phyloP scores from a whole-genome alignment of 768 basidiomycete species.

The Leccinum variicolor region DNA sequence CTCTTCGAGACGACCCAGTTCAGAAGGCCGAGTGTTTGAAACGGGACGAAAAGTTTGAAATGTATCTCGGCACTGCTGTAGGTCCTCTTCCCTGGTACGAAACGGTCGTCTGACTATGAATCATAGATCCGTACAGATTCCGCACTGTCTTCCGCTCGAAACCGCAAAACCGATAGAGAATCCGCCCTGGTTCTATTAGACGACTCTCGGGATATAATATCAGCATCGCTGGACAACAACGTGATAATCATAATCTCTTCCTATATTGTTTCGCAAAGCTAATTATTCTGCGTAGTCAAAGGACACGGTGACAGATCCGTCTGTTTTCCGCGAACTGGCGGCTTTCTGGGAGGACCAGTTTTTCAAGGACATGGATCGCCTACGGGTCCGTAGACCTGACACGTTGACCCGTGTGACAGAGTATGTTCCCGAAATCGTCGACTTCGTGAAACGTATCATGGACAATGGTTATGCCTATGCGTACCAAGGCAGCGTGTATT shows the following conservation, averaged over 20 bases:
- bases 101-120: constrained; percentile 14
- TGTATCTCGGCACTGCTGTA: constrained; percentile 82
- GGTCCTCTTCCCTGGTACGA: constrained; percentile 25
- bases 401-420: constrained; percentile 94
- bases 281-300: constrained; percentile 50
- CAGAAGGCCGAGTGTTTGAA: constrained; percentile 73
- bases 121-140: constrained; percentile 46
- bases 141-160: constrained; percentile 52
- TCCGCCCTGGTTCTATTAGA: constrained; percentile 61
- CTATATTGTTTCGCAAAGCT: neutral
- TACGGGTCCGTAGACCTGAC: constrained; percentile 84
- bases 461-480: constrained; percentile 77
- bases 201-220: constrained; percentile 73
- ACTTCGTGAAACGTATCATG: constrained; percentile 83
- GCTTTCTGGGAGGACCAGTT: constrained; percentile 88
- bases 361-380: constrained; percentile 88
- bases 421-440: constrained; percentile 92
- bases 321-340: constrained; percentile 77
- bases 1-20: constrained; percentile 46
- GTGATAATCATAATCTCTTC: constrained; percentile 38
- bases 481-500: constrained; percentile 84
- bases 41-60: constrained; percentile 89
- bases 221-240: constrained; percentile 68
- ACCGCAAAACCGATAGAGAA: constrained; percentile 39
- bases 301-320: constrained; percentile 79